phyloP scores from a whole-genome alignment of 495 filamentous ascomycete species.

The Hypoxylon intermedium region DNA sequence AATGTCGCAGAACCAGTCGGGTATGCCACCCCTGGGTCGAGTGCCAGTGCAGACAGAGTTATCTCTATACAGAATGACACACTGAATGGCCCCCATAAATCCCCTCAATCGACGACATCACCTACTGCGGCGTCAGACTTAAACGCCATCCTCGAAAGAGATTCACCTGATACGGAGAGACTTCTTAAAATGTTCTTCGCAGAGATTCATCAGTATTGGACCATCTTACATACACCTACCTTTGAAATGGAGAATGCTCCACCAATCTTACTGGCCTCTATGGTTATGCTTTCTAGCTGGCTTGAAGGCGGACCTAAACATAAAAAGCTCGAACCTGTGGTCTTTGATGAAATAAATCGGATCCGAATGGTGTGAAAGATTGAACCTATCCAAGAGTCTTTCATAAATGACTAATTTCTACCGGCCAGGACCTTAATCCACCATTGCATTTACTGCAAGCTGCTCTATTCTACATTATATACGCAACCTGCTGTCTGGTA shows the following conservation, averaged over 20 bases:
- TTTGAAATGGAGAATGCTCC: constrained; percentile 34
- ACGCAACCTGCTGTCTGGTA: constrained; percentile 37
- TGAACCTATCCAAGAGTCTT: background rate
- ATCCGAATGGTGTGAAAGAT: constrained; percentile 24
- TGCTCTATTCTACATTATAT: constrained; percentile 39
- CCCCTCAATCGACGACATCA: background rate
- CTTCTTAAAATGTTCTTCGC: constrained; percentile 40
- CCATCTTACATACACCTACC: constrained; percentile 43
- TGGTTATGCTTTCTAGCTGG: constrained; percentile 45
- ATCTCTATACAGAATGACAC: background rate
- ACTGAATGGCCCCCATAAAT: background rate
- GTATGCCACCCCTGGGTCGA: constrained; percentile 1
- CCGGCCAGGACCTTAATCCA: constrained; percentile 25
- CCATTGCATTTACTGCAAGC: constrained; percentile 41
- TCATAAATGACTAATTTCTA: constrained; percentile 10
- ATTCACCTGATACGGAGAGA: constrained; percentile 20
- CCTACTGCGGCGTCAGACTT: constrained; percentile 2
- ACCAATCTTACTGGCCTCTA: constrained; percentile 34
- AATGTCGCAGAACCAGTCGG: background rate
- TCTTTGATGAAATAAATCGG: constrained; percentile 36
- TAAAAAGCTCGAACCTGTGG: constrained; percentile 30
- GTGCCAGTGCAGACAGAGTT: background rate
- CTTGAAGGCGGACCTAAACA: constrained; percentile 35
- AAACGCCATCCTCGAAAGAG: constrained; percentile 13
- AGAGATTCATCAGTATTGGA: constrained; percentile 44